Conservation (phyloP, 768 basidiomycete genomes). For the Serpula lacrymans region DNA sequence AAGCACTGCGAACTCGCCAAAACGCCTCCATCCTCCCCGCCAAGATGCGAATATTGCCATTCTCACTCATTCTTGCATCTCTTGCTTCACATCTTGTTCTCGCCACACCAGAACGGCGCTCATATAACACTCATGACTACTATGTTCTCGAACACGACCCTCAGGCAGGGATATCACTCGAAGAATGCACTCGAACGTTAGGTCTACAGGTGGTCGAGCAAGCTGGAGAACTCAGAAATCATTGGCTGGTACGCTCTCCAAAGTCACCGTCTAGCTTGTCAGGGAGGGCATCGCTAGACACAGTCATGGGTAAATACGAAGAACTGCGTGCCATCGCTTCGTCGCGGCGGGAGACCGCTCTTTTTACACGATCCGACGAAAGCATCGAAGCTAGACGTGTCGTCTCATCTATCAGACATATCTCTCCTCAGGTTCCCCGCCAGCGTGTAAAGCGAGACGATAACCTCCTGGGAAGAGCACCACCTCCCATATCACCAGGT, state of each 20-base stretch:
- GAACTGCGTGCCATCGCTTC: conserved; percentile 33
- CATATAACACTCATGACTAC: conserved; percentile 71
- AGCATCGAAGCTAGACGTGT: conserved; percentile 38
- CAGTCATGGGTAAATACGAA: conserved; percentile 48
- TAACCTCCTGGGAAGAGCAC: conserved; percentile 37
- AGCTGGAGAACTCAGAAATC: conserved; percentile 74
- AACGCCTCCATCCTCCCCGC: too few relatives aligned
- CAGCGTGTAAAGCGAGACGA: conserved; percentile 59
- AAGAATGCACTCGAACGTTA: conserved; percentile 55
- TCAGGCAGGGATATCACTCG: conserved; percentile 46
- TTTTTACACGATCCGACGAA: conserved; percentile 42
- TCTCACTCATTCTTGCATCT: conserved; percentile 23
- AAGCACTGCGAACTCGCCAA: too few relatives aligned
- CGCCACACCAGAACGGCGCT: conserved; percentile 40
- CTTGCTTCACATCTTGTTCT: conserved; percentile 23
- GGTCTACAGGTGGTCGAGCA: conserved; percentile 86
- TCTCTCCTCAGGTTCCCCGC: conserved; percentile 62
- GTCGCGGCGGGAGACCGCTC: conserved; percentile 13
- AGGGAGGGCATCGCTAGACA: conserved; percentile 39
- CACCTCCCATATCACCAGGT: conserved; percentile 48
- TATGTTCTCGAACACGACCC: conserved; percentile 75
- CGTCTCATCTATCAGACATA: conserved; percentile 53
- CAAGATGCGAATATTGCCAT: conserved; percentile 13
- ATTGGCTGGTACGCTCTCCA: conserved; percentile 76
- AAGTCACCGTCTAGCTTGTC: conserved; percentile 28